These are phyloP conservation scores for Teratosphaeria nubilosa DNA, from an alignment of 2,329 filamentous ascomycete species.

Conservation along the genomic window DNA sequence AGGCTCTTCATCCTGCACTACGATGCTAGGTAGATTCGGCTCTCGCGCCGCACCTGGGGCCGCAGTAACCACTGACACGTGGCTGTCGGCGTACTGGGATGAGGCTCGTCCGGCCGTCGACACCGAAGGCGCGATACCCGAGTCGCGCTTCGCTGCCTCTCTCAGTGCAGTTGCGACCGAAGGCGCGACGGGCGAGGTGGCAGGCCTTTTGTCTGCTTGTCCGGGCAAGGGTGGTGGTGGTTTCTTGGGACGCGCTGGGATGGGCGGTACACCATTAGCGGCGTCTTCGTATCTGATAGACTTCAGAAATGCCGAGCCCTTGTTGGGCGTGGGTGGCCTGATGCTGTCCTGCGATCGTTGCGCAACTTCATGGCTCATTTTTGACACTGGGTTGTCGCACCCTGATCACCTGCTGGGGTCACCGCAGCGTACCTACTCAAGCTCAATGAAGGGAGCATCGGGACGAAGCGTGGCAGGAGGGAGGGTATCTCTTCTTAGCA, in stretches of 20 bases:
- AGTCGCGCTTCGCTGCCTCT: conserved; percentile 25
- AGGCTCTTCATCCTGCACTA: conserved; percentile 32
- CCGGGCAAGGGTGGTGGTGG: conserved; percentile 1
- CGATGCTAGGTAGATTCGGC: conserved; percentile 35
- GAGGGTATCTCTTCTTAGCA: background rate
- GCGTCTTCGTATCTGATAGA: conserved; percentile 12
- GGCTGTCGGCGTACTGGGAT: conserved; percentile 8
- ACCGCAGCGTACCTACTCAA: background rate
- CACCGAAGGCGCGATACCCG: conserved; percentile 21
- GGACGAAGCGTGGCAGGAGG: background rate
- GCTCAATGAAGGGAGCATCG: background rate
- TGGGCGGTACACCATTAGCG: conserved; percentile 5
- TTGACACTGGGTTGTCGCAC: background rate
- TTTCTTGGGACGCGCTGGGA: conserved; percentile 5
- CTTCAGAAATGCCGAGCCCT: conserved; percentile 3
- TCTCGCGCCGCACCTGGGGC: conserved; percentile 20
- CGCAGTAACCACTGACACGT: conserved; percentile 2
- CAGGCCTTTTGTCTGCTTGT: conserved; percentile 2
- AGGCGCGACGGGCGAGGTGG: conserved; percentile 2
- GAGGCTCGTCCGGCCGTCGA: conserved; percentile 10
- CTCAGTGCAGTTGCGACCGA: background rate
- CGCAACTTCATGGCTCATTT: conserved; percentile 3
- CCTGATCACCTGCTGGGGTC: background rate
- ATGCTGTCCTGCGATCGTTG: background rate
- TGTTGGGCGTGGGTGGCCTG: background rate